Base-by-base conservation (phyloP, 768 basidiomycete species). In the Scleroderma bovista region DNA sequence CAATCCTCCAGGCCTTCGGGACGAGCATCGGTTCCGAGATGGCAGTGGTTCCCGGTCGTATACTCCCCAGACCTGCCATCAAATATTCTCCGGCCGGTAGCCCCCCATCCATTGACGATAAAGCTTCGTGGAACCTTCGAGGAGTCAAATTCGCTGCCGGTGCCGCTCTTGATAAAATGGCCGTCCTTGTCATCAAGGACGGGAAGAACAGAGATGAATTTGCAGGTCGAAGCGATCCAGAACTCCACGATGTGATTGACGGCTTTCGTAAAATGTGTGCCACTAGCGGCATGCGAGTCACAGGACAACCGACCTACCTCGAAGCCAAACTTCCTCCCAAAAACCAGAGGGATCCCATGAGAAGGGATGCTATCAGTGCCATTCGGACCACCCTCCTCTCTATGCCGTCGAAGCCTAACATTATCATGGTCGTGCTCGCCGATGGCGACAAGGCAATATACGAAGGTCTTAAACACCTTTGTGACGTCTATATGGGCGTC, bases 141-240 rank as follows among this genome's bases (percentile, higher is more conserved):
- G 72, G 75, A 39, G 73, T 67, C 75, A 79, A 76, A 56, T 91
- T 91, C 58, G 68, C 78, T 3, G 66, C 61, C 22, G 85, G 86
- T 10, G 80, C 72, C 7, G 65, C 57, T 13, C 64, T 92, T 44
- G 69, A 70, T 20, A 78, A 77, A 20, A 89, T 87, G 86, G 77
- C 74, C 1, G 83, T 89, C 11, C 68, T 92, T 13, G 68, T 88
- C 38, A 79, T 92, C 55, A 68, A 72, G 50, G 88, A 89, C 54
- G 71, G 75, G 12, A 74, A 73, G 45, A 22, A 29, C 13, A 60
- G 77, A n/a, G 78, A 80, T 38, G 87, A 90, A 58, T 90, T 90
- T 55, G 31, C 38, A 1, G 75, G 72, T 10, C 51, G 72, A 3
- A 50, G 66, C 6, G 89, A 91, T 56, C 78, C 77, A 2, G 72